Base-by-base conservation (phyloP, 2,329 filamentous ascomycete species). In the Plenodomus biglobosus region DNA sequence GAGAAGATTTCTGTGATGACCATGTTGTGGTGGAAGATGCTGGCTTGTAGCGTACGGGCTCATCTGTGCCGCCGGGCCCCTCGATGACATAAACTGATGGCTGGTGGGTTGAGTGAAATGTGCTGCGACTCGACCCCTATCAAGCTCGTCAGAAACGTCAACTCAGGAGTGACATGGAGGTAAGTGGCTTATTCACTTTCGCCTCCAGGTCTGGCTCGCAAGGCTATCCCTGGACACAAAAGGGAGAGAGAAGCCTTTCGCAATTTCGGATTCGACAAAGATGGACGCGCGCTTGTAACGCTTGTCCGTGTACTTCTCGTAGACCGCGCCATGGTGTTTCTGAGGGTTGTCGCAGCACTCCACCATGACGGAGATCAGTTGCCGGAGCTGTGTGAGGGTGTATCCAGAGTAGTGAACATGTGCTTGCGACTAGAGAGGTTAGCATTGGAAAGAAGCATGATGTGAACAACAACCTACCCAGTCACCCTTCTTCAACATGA, bases 341-440 rank as follows among this genome's bases (percentile, higher is more conserved):
- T 80, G 80, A 6, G 91, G 88, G 46, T 85, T 81, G 52, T 90
- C 85, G 73, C 91, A 96, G 76, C 92, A 97, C 60, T 96, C 90
- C 41, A 95, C 76, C 56, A 99, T 85, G 70, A 89, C 85, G 13
- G 79, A 78, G 39, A 96, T 80, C 32, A 96, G 76, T 1, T 87
- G 85, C 64, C 85, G 85, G 46, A 99, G 78, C 72, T 99, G 94
- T 38, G 78, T 75, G 75, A 88, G 91, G 1, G 92, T 96, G 76
- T 99, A 97, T 44, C 90, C 90, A 30, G 92, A 95, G 75, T 95
- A 97, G 75, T 95, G 86, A 30, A 94, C 86, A 68, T 99, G 94
- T 16, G 86, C 83, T 53, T 84, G 83, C 50, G 87, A 86, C 90
- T 95, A 45, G 39, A 44, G 46, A 37, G 18, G 58, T 80, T 73